Evolutionary conservation across 2,329 filamentous ascomycete genomes (phyloP).

Genomic region (Aspergillus fischeri): DNA sequence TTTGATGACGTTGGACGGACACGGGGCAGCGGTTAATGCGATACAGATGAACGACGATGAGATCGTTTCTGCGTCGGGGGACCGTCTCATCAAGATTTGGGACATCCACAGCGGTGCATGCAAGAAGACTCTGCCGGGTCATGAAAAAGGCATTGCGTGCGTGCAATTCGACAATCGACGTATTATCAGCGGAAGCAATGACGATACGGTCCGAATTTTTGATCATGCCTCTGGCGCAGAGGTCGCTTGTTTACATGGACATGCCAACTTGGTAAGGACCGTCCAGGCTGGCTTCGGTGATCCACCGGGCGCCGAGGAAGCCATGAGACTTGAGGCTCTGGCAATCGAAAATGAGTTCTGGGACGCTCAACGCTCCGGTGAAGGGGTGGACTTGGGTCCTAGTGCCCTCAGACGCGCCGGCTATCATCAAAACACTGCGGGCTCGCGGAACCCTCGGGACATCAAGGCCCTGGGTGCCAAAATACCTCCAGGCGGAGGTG

Average conservation of each 20-base stretch:
- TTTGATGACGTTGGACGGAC: constrained; percentile 76
- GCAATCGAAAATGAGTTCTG: constrained; percentile 71
- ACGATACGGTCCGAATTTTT: constrained; percentile 94
- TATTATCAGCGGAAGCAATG: constrained; percentile 93
- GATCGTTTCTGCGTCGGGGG: constrained; percentile 91
- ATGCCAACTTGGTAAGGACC: constrained; percentile 81
- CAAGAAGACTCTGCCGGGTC: constrained; percentile 74
- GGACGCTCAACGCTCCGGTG: constrained; percentile 48
- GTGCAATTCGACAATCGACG: constrained; percentile 92
- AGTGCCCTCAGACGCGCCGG: constrained; percentile 50
- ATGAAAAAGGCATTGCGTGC: constrained; percentile 93
- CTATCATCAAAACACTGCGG: constrained; percentile 58
- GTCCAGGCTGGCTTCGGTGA: constrained; percentile 95
- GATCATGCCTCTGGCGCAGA: constrained; percentile 81
- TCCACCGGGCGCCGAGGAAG: constrained; percentile 70
- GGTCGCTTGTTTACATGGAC: constrained; percentile 79
- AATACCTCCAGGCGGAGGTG: constrained; percentile 84
- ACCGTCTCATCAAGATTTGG: constrained; percentile 93
- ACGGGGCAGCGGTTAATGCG: constrained; percentile 89
- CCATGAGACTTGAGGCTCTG: constrained; percentile 68
- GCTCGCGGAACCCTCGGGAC: constrained; percentile 69
- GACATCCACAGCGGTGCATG: constrained; percentile 76
- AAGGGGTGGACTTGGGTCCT: constrained; percentile 30
- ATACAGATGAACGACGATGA: constrained; percentile 83
- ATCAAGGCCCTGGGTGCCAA: constrained; percentile 75